phyloP scores from a whole-genome alignment of 495 filamentous ascomycete species.

The Pseudomonodictys pantanalensis region DNA sequence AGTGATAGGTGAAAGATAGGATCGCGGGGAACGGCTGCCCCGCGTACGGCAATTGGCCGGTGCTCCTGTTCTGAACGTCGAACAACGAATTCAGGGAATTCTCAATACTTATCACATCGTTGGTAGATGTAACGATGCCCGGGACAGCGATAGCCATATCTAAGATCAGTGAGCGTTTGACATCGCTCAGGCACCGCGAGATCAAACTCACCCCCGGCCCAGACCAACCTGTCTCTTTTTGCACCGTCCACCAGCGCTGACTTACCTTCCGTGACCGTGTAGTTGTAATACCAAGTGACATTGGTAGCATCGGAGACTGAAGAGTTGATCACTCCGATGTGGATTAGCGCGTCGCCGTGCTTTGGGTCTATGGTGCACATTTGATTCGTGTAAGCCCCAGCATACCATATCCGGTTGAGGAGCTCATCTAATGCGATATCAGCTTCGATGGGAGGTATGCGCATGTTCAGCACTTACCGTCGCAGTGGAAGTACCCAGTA shows the following conservation, averaged over 20 bases:
- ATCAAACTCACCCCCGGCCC: constrained; percentile 11
- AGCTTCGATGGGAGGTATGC: background rate
- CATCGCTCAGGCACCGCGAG: background rate
- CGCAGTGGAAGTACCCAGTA: constrained; percentile 50
- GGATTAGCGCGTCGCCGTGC: constrained; percentile 49
- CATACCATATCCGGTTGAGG: constrained; percentile 60
- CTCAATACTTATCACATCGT: constrained; percentile 46
- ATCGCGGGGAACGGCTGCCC: constrained; percentile 24
- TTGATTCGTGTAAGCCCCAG: constrained; percentile 61
- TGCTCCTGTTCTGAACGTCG: constrained; percentile 41
- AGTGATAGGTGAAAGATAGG: constrained; percentile 40
- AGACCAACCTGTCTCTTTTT: constrained; percentile 26
- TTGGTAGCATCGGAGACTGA: constrained; percentile 27
- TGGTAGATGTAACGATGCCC: constrained; percentile 46
- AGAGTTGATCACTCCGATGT: constrained; percentile 24
- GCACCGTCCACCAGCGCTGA: constrained; percentile 28
- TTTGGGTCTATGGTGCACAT: constrained; percentile 54
- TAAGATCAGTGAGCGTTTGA: background rate
- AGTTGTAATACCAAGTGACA: constrained; percentile 36
- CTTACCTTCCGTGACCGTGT: constrained; percentile 52
- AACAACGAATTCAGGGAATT: constrained; percentile 50
- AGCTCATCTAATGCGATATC: constrained; percentile 43
- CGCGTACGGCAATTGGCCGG: constrained; percentile 38
- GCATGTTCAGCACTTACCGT: constrained; percentile 25
- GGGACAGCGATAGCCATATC: constrained; percentile 52